Conservation (phyloP, 129 eudicot species). For the Flaveria robusta region DNA sequence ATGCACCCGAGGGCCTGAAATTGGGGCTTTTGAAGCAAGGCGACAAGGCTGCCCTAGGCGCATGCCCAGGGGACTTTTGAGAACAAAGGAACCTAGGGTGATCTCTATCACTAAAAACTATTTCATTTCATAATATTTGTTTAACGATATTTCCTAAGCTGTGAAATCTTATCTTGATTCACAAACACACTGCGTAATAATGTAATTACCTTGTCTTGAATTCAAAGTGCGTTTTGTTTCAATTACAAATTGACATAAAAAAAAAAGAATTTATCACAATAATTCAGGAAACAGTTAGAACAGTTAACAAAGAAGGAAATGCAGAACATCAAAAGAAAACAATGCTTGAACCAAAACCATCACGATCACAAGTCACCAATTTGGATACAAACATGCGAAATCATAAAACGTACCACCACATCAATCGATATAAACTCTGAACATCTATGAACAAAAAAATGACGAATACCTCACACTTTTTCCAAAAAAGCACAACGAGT, state of each 20-base stretch:
- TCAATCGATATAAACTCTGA: neutral
- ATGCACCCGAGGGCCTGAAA: too few species aligned
- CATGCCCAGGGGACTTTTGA: too few species aligned
- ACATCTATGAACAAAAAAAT: neutral
- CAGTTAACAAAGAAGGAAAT: neutral
- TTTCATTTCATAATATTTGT: slow-evolving; percentile 2
- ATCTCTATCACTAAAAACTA: neutral
- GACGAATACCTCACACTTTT: neutral
- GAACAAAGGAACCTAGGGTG: too few species aligned
- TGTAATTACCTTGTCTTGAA: slow-evolving; percentile 1
- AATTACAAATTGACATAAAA: slow-evolving; percentile 12
- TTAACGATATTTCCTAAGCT: neutral
- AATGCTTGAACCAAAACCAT: slow-evolving; percentile 5
- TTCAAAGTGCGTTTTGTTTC: neutral
- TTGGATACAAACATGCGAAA: neutral
- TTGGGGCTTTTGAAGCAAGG: too few species aligned
- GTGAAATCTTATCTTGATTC: slow-evolving; percentile 14
- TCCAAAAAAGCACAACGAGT: neutral
- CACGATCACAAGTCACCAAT: neutral
- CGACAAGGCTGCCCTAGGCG: too few species aligned
- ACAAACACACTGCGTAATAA: neutral
- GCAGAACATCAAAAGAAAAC: neutral
- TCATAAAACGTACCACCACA: neutral
- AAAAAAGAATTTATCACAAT: neutral
- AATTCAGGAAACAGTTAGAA: neutral